phyloP scores from a whole-genome alignment of 2,329 filamentous ascomycete species.

The Fusarium oligoseptatum region DNA sequence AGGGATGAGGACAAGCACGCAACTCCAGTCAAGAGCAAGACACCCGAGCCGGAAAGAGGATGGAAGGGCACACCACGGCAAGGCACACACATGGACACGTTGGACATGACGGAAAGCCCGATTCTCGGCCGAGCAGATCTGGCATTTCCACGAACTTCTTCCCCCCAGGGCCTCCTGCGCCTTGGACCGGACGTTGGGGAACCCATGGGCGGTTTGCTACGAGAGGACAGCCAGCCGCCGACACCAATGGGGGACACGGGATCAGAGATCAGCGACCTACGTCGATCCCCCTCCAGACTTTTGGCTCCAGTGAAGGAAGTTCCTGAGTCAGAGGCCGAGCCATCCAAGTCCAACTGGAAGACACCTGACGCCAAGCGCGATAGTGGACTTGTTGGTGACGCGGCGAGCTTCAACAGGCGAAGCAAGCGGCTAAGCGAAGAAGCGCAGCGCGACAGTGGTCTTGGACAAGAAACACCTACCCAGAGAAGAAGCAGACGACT shows the following conservation, averaged over 20 bases:
- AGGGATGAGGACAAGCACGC: conserved; percentile 6
- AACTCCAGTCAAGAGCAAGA: conserved; percentile 31
- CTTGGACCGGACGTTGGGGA: conserved; percentile 50
- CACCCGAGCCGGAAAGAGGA: conserved; percentile 37
- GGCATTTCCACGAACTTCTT: conserved; percentile 25
- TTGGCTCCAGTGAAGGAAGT: conserved; percentile 67
- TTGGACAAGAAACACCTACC: conserved; percentile 58
- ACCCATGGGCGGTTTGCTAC: conserved; percentile 47
- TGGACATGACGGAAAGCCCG: conserved; percentile 55
- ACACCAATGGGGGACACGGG: conserved; percentile 38
- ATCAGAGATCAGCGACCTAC: conserved; percentile 54
- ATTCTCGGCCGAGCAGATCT: conserved; percentile 51
- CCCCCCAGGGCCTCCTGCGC: conserved; percentile 47
- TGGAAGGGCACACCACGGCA: conserved; percentile 44
- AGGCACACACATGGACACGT: conserved; percentile 42
- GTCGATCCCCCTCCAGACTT: conserved; percentile 58
- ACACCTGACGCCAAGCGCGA: conserved; percentile 53
- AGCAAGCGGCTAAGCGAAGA: conserved; percentile 53
- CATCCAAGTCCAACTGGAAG: conserved; percentile 21
- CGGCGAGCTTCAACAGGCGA: conserved; percentile 54
- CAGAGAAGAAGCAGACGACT: conserved; percentile 52
- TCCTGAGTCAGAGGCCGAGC: conserved; percentile 59
- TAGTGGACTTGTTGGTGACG: conserved; percentile 54
- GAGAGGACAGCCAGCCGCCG: conserved; percentile 48
- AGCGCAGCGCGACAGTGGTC: conserved; percentile 66